phyloP scores from a whole-genome alignment of 768 basidiomycete species.

The Phylloporus rhodoxanthus region DNA sequence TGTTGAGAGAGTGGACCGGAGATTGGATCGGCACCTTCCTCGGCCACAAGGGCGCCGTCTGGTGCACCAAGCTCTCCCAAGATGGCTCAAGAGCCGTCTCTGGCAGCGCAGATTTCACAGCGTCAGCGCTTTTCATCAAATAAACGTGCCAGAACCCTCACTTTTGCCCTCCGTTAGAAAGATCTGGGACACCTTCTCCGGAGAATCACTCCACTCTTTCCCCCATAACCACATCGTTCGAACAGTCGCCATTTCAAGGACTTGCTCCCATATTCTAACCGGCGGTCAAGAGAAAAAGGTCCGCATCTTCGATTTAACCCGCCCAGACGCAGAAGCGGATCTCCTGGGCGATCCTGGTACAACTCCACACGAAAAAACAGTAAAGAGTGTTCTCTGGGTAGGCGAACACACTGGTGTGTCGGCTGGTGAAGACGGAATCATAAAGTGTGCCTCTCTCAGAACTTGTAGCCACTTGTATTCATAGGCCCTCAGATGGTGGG shows the following conservation, averaged over 20 bases:
- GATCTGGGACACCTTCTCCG: constrained; percentile 93
- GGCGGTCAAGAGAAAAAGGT: constrained; percentile 98
- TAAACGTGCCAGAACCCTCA: constrained; percentile 1
- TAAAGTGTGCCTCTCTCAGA: constrained; percentile 57
- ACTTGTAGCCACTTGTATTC: constrained; percentile 1
- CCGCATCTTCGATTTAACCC: constrained; percentile 83
- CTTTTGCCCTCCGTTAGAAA: constrained; percentile 49
- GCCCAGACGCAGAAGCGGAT: constrained; percentile 84
- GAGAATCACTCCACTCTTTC: constrained; percentile 87
- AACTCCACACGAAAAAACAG: constrained; percentile 76
- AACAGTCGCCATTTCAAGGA: constrained; percentile 81
- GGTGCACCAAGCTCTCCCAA: constrained; percentile 86
- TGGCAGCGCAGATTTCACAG: constrained; percentile 95
- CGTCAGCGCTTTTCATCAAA: constrained; percentile 49
- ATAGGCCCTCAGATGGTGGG: constrained; percentile 80
- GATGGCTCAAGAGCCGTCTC: constrained; percentile 86
- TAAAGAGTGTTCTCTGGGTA: constrained; percentile 93
- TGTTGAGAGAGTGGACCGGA: constrained; percentile 94
- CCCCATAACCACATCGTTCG: constrained; percentile 98
- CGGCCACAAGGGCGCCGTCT: constrained; percentile 92
- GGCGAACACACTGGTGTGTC: constrained; percentile 82
- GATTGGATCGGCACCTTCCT: constrained; percentile 97
- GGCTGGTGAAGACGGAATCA: constrained; percentile 85
- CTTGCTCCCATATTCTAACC: constrained; percentile 64
- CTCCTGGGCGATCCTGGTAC: constrained; percentile 60